phyloP scores from a whole-genome alignment of 2,329 filamentous ascomycete genomes.

The Paecilomyces fulvus region DNA sequence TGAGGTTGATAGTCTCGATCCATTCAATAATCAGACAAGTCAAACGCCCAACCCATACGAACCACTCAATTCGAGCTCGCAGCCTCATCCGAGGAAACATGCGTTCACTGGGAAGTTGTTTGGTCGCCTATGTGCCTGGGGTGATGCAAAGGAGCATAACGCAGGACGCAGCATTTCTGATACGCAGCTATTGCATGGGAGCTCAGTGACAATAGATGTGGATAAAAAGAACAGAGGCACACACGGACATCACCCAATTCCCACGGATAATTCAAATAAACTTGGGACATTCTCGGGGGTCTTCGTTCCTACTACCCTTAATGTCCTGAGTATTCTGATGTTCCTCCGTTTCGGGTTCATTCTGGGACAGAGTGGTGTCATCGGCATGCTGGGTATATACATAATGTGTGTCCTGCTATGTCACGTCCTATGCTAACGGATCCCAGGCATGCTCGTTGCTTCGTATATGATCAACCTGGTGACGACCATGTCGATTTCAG shows the following conservation, averaged over 20 bases:
- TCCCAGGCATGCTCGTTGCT: constrained; percentile 58
- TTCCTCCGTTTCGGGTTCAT: constrained; percentile 83
- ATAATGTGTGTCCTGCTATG: background rate
- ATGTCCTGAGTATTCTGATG: constrained; percentile 86
- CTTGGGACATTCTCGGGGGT: constrained; percentile 70
- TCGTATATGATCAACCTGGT: constrained; percentile 79
- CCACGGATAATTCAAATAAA: constrained; percentile 44
- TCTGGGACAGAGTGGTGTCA: constrained; percentile 66
- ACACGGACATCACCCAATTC: constrained; percentile 16
- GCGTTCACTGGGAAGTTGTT: background rate
- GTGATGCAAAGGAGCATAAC: background rate
- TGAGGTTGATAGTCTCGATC: constrained; percentile 1
- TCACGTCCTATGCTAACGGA: background rate
- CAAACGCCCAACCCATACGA: constrained; percentile 16
- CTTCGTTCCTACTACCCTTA: constrained; percentile 81
- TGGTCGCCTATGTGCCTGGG: background rate
- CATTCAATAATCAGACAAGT: background rate
- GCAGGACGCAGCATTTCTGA: background rate
- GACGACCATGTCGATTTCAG: constrained; percentile 76
- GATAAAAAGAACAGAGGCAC: constrained; percentile 24
- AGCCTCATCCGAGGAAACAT: background rate
- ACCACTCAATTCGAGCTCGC: constrained; percentile 9
- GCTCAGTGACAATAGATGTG: constrained; percentile 9
- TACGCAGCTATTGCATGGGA: constrained; percentile 3
- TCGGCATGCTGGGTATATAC: constrained; percentile 66